Percentiles rank a stretch among this genome's conserved stretches.
phyloP scores from a whole-genome alignment of 2,329 filamentous ascomycete genomes.

The Phialophora verrucosa region DNA sequence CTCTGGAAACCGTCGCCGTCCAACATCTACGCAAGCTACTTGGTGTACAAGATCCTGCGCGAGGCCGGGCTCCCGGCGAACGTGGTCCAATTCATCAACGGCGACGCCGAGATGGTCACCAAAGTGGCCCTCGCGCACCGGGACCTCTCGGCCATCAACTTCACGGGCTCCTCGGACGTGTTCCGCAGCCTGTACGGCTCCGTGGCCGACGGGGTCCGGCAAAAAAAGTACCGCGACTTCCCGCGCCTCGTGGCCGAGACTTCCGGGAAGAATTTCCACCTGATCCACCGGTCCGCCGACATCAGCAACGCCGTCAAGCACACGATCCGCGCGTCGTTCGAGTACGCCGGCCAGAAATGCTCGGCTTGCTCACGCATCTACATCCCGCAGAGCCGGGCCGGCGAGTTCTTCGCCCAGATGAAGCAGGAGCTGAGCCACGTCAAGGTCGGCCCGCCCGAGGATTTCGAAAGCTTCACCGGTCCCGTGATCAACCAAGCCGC shows the following conservation, averaged over 20 bases:
- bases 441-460: slow-evolving; percentile 68
- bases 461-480: slow-evolving; percentile 76
- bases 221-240: slow-evolving; percentile 77
- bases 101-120: slow-evolving; percentile 79
- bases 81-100: slow-evolving; percentile 86
- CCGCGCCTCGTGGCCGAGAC: slow-evolving; percentile 83
- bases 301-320: slow-evolving; percentile 74
- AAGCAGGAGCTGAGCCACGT: slow-evolving; percentile 68
- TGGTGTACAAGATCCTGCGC: slow-evolving; percentile 83
- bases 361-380: slow-evolving; percentile 78
- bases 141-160: slow-evolving; percentile 82
- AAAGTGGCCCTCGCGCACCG: slow-evolving; percentile 72
- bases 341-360: slow-evolving; percentile 85
- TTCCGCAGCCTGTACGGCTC: slow-evolving; percentile 82
- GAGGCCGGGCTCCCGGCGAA: slow-evolving; percentile 83
- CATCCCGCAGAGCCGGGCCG: slow-evolving; percentile 72
- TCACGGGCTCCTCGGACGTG: slow-evolving; percentile 83
- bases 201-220: slow-evolving; percentile 76
- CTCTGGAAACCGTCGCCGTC: slow-evolving; percentile 88
- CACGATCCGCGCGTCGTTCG: slow-evolving; percentile 79
- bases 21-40: slow-evolving; percentile 80
- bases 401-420: slow-evolving; percentile 69
- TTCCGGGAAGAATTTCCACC: slow-evolving; percentile 85
- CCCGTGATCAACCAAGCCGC: slow-evolving; percentile 78
- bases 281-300: slow-evolving; percentile 74